Evolutionary conservation across 1,139 yeast species (phyloP), one percentile per base, ranked within the genome.

Genomic region (Yamadazyma dendronema): DNA sequence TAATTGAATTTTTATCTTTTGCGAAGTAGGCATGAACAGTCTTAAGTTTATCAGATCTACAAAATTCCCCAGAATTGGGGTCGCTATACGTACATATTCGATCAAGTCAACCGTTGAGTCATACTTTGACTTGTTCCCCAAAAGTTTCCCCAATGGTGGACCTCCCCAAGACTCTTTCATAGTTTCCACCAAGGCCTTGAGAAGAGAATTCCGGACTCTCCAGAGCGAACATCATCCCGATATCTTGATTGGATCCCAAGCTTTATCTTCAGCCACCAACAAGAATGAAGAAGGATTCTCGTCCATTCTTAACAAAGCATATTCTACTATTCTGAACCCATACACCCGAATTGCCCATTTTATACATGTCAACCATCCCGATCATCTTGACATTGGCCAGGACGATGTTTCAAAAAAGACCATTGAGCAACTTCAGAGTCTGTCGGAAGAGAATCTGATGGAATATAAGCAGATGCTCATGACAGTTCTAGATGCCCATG

Each of bases 181-280:
- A 5, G 61, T 88, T 11, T 79, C 86, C 48, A 54, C 66, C 9
- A 65, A 70, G 38, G 53, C 61, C 10, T 67, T 92, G 36, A 74
- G 95, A 36, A 72, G 79, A 40, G 98, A 92, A 54, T 90, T 81
- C 55, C 67, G 95, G 33, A 52, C 55, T 8, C 64, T 89, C 27
- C 97, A 92, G 56, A 76, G 85, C 28, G 66, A 72, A 43, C 73
- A 77, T 36, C 98, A 90, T 54, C 98, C 98, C 0, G 98, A 90
- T 56, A 67, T 74, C 26, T 54, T 67, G 36, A 62, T 61, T 42
- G 71, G 64, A 2, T 42, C 50, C 14, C 31, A 42, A 34, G 27
- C 27, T 5, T 5, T 24, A 7, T 24, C 27, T 7, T 7, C 6
- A 24, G 5, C n/a, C 6, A 26, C 29, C 4, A 13, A 6, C 6